Evolutionary conservation across 2,329 filamentous ascomycete species (phyloP), one percentile per base, ranked within the genome.

Genomic region (Endothia cerciana): DNA sequence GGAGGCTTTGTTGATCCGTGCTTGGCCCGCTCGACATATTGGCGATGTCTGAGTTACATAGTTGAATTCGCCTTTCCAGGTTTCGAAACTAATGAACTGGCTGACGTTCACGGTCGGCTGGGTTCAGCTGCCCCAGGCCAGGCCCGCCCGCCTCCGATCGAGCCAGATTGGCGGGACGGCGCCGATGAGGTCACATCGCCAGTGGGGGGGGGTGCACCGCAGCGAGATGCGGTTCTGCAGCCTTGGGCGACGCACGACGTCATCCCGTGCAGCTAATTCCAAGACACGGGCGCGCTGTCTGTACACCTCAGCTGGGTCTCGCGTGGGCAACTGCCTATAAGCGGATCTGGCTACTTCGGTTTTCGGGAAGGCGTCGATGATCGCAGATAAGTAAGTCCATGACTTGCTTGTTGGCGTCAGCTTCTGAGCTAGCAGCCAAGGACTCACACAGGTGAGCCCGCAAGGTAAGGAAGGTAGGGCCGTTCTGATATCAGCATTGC

Each of bases 141-240:
- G n/a, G 51, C 17, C 51, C 51, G 28, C n/a, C n/a, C n/a, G 51
- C 7, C 28, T 6, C 19, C 17, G n/a, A 30, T 28, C 17, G 30
- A n/a, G 51, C 51, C 51, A 36, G 7, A 33, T 36, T 55, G 51
- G 51, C 51, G 51, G 51, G 51, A 55, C 51, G 30, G 51, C 28
- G 28, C 30, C 30, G 51, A 55, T 55, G 51, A 55, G 51, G 51
- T 55, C 51, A 55, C 51, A 55, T 55, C 51, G 30, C 19, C 30
- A 36, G 51, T 30, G 51, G 51, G 51, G 51, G 36, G n/a, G n/a
- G n/a, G n/a, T n/a, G n/a, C n/a, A n/a, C n/a, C n/a, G n/a, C 17
- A 10, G 51, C 28, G 5, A 30, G 25, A 17, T 2, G 47, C 51
- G 51, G 51, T 36, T 19, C 51, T 28, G n/a, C 36, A 15, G 33